These are phyloP conservation scores for Erythrobasidium hasegawianum DNA, from an alignment of 1,284 basidiomycete species.

Conservation along the genomic window DNA sequence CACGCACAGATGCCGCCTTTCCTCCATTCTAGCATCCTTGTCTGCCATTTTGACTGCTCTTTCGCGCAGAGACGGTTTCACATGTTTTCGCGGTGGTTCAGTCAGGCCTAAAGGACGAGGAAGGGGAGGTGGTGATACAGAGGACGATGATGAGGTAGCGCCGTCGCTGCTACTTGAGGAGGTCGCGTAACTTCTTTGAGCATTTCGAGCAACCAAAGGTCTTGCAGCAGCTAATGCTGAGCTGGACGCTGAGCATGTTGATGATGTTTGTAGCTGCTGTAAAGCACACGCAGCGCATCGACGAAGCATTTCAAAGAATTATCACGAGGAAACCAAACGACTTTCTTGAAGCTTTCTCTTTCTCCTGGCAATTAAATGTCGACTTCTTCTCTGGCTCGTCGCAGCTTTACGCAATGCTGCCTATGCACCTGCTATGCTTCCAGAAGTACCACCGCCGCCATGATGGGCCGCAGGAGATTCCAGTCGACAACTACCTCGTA, in stretches of 20 bases:
- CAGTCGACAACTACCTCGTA: not conserved
- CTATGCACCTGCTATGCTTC: constrained; percentile 1
- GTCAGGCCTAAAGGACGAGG: constrained; percentile 69
- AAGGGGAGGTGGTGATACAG: constrained; percentile 56
- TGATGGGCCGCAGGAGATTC: not conserved
- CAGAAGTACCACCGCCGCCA: too few relatives aligned
- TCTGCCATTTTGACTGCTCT: constrained; percentile 67
- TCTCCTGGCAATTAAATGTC: too few relatives aligned
- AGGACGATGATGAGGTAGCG: not conserved
- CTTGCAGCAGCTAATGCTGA: not conserved
- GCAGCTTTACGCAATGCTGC: not conserved
- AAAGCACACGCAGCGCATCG: too few relatives aligned
- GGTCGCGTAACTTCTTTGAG: constrained; percentile 9
- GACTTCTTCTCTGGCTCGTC: too few relatives aligned
- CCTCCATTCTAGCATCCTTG: constrained; percentile 64
- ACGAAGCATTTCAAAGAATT: too few relatives aligned
- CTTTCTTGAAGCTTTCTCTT: too few relatives aligned
- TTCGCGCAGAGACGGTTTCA: constrained; percentile 61
- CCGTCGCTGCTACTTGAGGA: not conserved
- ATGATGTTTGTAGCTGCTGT: constrained; percentile 1
- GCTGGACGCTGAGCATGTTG: not conserved
- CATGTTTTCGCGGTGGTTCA: constrained; percentile 58
- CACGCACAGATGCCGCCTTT: constrained; percentile 70
- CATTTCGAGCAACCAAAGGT: not conserved
- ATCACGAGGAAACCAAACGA: too few relatives aligned